A percentile compares a stretch with the other conserved stretches of the same genome.
Conservation (phyloP, 768 basidiomycete species). For the Hydnum rufescens region DNA sequence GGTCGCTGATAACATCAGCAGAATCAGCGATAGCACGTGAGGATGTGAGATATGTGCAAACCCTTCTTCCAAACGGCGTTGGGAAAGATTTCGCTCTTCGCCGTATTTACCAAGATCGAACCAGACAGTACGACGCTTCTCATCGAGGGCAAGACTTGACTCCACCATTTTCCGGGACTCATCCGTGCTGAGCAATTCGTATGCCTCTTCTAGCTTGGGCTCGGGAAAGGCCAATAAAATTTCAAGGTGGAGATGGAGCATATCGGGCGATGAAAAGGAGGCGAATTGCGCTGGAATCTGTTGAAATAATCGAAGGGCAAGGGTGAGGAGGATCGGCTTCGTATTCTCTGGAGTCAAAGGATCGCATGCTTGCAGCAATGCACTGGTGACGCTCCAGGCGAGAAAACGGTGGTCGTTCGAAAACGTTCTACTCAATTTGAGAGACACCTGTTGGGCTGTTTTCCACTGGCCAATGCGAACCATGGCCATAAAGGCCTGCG, state of each 20-base stretch:
- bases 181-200: conserved; percentile 45
- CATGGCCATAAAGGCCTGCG: conserved; percentile 72
- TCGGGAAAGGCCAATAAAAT: conserved; percentile 35
- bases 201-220: conserved; percentile 45
- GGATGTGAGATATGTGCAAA: conserved; percentile 25
- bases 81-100: conserved; percentile 43
- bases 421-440: conserved; percentile 68
- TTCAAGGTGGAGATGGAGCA: conserved; percentile 55
- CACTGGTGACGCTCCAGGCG: conserved; percentile 67
- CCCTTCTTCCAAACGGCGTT: conserved; percentile 18
- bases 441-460: conserved; percentile 63
- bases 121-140: conserved; percentile 47
- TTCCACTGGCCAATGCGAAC: conserved; percentile 69
- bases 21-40: background rate
- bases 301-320: conserved; percentile 51
- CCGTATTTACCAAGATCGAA: conserved; percentile 28
- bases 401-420: conserved; percentile 47
- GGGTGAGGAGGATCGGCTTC: conserved; percentile 40
- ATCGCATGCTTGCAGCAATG: conserved; percentile 38
- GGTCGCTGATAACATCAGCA: conserved; percentile 38
- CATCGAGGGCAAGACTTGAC: conserved; percentile 53
- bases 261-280: conserved; percentile 46
- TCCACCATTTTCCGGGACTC: conserved; percentile 46
- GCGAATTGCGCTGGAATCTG: conserved; percentile 23
- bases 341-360: conserved; percentile 1